phyloP scores from a whole-genome alignment of 192 early-diverging fungal species.

The Umbelopsis vinacea region DNA sequence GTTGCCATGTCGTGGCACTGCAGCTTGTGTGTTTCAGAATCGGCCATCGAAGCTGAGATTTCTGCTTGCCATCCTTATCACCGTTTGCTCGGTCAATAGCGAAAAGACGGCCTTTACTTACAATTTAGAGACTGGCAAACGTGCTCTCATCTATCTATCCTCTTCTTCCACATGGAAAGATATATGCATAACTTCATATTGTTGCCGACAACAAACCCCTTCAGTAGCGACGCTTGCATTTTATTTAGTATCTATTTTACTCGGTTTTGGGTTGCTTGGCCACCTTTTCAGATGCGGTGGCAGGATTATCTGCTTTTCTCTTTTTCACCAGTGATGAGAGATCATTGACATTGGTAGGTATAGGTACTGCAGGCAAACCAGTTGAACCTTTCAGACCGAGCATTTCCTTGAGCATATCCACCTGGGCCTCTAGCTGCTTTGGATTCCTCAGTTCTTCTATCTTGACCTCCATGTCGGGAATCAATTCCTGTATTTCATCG shows the following conservation, averaged over 20 bases:
- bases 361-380: background rate
- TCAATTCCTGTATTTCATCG: conserved; percentile 60
- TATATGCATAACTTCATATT: too few relatives aligned
- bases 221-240: too few relatives aligned
- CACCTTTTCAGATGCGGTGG: background rate
- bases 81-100: background rate
- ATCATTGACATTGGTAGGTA: conserved; percentile 47
- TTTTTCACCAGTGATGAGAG: conserved; percentile 52
- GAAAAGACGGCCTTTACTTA: too few relatives aligned
- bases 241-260: conserved; percentile 14
- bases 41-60: background rate
- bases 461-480: conserved; percentile 71
- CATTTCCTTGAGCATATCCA: background rate
- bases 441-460: conserved; percentile 35
- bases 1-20: background rate
- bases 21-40: background rate
- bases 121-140: too few relatives aligned
- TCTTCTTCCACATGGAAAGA: too few relatives aligned
- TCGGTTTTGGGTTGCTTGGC: background rate
- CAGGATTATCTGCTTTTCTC: conserved; percentile 29
- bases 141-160: too few relatives aligned
- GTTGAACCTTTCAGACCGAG: conserved; percentile 20
- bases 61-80: background rate
- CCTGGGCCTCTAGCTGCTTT: background rate
- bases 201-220: too few relatives aligned